Percentiles rank a stretch among this genome's conserved stretches.
Conservation (phyloP, 139 green algal species). For the Gonium pectorale region DNA sequence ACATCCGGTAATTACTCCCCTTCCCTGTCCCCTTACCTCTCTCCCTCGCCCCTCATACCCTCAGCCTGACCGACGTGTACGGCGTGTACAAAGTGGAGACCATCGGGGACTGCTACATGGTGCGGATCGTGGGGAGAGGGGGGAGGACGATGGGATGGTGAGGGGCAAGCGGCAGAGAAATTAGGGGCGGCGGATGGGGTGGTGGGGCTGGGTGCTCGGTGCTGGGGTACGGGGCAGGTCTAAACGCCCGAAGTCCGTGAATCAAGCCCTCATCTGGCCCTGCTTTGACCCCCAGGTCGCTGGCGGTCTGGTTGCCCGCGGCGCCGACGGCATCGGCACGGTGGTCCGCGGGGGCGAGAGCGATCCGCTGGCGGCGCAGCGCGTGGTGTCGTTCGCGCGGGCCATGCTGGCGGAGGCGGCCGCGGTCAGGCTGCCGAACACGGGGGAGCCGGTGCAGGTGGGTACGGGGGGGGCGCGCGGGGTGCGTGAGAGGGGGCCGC, state of each 20-base stretch:
- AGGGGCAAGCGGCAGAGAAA: too few species aligned
- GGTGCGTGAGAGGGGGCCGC: not conserved
- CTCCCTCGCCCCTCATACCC: not conserved
- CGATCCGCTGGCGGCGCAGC: constrained; percentile 17
- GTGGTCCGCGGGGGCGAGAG: not conserved
- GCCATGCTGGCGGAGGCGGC: constrained; percentile 29
- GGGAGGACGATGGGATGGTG: not conserved
- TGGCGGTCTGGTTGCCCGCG: constrained; percentile 3
- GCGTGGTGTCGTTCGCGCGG: constrained; percentile 16
- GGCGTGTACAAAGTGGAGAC: constrained; percentile 69
- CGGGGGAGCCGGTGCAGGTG: constrained; percentile 12
- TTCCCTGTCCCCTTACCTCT: not conserved
- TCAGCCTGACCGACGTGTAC: constrained; percentile 48
- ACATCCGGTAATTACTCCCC: too few species aligned
- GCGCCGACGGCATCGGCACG: constrained; percentile 7
- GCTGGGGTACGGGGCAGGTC: too few species aligned
- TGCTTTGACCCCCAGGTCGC: not conserved
- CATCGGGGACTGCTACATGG: constrained; percentile 69
- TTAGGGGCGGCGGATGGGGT: too few species aligned
- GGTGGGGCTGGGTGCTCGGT: too few species aligned
- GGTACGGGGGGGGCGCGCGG: not conserved
- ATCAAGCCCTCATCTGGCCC: not conserved
- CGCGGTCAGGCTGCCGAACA: constrained; percentile 27
- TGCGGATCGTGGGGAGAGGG: not conserved
- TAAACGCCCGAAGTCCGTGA: too few species aligned